Percentiles rank a stretch among this genome's conserved stretches.
phyloP scores from a whole-genome alignment of 2,329 filamentous ascomycete genomes.

The Colletotrichum cordylinicola region DNA sequence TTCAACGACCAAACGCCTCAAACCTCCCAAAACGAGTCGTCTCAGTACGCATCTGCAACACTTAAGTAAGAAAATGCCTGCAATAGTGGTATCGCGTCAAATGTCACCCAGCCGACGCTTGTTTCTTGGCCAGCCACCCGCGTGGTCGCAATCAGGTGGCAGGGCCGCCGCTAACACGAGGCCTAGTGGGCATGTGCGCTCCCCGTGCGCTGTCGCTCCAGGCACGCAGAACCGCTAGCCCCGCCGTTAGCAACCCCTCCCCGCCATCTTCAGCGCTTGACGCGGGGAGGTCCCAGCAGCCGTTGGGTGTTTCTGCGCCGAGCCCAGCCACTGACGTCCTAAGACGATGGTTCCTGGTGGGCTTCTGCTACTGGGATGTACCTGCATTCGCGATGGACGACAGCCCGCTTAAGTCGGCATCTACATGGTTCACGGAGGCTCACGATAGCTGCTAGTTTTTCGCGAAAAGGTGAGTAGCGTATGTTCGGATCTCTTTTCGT shows the following conservation, averaged over 20 bases:
- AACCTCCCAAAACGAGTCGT: background rate
- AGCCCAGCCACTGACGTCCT: background rate
- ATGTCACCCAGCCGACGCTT: background rate
- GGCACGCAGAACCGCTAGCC: background rate
- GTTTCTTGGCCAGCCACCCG: constrained; percentile 6
- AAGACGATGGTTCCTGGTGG: background rate
- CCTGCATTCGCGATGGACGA: background rate
- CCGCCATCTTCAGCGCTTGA: constrained; percentile 12
- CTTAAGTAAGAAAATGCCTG: constrained; percentile 6
- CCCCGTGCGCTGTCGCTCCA: constrained; percentile 10
- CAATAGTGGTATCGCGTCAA: background rate
- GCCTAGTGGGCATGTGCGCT: background rate
- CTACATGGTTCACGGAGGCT: background rate
- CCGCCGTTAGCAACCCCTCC: background rate
- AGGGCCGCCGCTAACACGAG: constrained; percentile 11
- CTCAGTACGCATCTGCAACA: background rate
- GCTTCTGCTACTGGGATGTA: background rate
- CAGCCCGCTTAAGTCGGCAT: background rate
- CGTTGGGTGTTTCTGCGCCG: background rate
- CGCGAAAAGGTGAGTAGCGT: background rate
- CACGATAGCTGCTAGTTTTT: background rate
- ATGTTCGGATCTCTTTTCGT: background rate
- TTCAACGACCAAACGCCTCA: background rate
- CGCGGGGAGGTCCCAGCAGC: constrained; percentile 8
- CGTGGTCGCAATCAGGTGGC: background rate